Conservation (phyloP, 331 rosid genomes). For the Malus hybrid region DNA sequence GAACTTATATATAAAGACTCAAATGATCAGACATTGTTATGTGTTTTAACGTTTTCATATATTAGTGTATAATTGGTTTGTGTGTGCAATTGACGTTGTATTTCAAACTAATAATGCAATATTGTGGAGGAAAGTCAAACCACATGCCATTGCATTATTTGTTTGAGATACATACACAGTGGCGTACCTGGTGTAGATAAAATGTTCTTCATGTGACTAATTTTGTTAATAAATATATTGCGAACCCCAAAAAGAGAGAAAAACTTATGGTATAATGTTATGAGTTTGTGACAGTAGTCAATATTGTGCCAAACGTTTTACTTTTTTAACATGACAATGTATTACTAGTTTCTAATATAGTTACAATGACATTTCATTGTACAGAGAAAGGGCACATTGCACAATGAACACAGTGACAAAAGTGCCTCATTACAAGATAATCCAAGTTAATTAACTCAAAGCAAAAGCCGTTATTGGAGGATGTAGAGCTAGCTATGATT, state of each 20-base stretch:
- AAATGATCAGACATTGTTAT: too few species aligned
- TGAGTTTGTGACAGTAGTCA: too few species aligned
- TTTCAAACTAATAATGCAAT: background rate
- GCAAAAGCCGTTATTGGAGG: conserved; percentile 5
- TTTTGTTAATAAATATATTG: background rate
- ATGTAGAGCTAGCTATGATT: conserved; percentile 23
- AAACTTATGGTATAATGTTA: too few species aligned
- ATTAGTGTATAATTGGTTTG: background rate
- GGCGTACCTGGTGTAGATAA: too few species aligned
- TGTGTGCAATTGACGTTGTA: too few species aligned
- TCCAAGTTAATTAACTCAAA: background rate
- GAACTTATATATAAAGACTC: background rate
- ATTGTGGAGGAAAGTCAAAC: too few species aligned
- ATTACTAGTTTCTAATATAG: fast-evolving
- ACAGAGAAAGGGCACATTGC: background rate
- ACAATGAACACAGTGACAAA: background rate
- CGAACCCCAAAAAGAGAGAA: background rate
- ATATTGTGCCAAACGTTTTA: too few species aligned
- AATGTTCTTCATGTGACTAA: fast-evolving
- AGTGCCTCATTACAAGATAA: background rate
- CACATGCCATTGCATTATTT: background rate
- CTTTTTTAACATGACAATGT: background rate
- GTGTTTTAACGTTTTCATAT: too few species aligned
- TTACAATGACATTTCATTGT: background rate
- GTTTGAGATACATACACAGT: background rate